phyloP scores from a whole-genome alignment of 306 rosid species.

The Vicia villosa region DNA sequence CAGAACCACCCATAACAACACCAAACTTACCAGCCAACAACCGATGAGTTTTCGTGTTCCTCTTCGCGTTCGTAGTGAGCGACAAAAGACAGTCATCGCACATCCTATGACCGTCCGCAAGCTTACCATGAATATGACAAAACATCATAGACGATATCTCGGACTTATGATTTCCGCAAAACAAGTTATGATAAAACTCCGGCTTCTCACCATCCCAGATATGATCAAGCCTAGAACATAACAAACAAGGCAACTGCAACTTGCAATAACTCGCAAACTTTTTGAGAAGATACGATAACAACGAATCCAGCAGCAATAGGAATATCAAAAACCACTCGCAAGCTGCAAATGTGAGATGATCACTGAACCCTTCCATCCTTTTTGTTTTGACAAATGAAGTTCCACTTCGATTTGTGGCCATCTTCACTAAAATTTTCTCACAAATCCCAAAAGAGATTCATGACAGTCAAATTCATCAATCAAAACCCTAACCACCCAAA shows the following conservation, averaged over 20 bases:
- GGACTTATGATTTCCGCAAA: conserved; percentile 68
- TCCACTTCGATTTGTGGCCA: conserved; percentile 51
- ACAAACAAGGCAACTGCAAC: conserved; percentile 71
- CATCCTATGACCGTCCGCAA: conserved; percentile 60
- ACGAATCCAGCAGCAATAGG: conserved; percentile 64
- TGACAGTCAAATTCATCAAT: conserved; percentile 27
- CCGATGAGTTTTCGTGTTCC: conserved; percentile 43
- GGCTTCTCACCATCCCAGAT: conserved; percentile 47
- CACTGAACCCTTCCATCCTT: conserved; percentile 46
- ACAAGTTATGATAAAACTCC: conserved; percentile 48
- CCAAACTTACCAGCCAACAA: conserved; percentile 60
- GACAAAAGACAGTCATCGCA: conserved; percentile 71
- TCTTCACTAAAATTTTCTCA: conserved; percentile 45
- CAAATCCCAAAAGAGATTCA: conserved; percentile 35
- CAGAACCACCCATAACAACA: conserved; percentile 44
- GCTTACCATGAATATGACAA: conserved; percentile 56
- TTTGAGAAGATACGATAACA: conserved; percentile 60
- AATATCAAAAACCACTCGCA: conserved; percentile 90
- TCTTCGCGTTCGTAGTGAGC: conserved; percentile 37
- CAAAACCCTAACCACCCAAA: conserved; percentile 44
- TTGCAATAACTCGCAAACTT: conserved; percentile 72
- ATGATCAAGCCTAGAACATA: conserved; percentile 84
- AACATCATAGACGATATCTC: conserved; percentile 63
- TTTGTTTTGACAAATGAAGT: conserved; percentile 50
- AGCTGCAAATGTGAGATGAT: conserved; percentile 65